A percentile compares a stretch with the other conserved stretches of the same genome.
Conservation (phyloP, 345 rosid species). For the Sisymbrium irio region DNA sequence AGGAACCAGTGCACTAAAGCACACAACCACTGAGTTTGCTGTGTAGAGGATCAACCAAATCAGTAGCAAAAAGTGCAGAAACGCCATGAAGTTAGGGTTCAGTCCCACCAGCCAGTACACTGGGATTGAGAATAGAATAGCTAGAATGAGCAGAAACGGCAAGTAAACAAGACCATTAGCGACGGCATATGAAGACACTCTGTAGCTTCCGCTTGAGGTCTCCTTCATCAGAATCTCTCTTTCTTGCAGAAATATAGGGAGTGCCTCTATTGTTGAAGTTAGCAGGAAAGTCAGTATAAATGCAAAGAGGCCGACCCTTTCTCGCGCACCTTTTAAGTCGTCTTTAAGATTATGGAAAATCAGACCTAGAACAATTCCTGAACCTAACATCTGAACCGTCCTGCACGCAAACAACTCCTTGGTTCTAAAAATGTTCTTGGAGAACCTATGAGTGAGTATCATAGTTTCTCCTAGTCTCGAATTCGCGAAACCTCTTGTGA, state of each 20-base stretch:
- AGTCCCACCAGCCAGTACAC: slow-evolving; percentile 90
- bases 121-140: slow-evolving; percentile 66
- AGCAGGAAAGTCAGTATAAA: slow-evolving; percentile 83
- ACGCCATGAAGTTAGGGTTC: slow-evolving; percentile 59
- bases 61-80: slow-evolving; percentile 63
- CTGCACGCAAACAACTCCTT: slow-evolving; percentile 82
- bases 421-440: slow-evolving; percentile 82
- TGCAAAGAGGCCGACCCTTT: slow-evolving; percentile 90
- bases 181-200: slow-evolving; percentile 79
- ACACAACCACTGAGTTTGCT: slow-evolving; percentile 92
- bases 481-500: slow-evolving; percentile 55
- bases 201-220: slow-evolving; percentile 78
- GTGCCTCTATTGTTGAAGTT: slow-evolving; percentile 82
- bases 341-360: slow-evolving; percentile 65
- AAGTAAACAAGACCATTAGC: slow-evolving; percentile 89
- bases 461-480: slow-evolving; percentile 64
- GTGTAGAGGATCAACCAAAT: slow-evolving; percentile 97
- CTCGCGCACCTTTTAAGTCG: slow-evolving; percentile 66
- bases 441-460: slow-evolving; percentile 81
- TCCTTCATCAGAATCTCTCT: slow-evolving; percentile 92
- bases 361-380: slow-evolving; percentile 86
- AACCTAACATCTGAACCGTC: slow-evolving; percentile 76
- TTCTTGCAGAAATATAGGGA: slow-evolving; percentile 87
- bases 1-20: slow-evolving; percentile 89
- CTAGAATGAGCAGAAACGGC: slow-evolving; percentile 84